Conservation (phyloP, 305 asterid species). For the Ilex paraguariensis region DNA sequence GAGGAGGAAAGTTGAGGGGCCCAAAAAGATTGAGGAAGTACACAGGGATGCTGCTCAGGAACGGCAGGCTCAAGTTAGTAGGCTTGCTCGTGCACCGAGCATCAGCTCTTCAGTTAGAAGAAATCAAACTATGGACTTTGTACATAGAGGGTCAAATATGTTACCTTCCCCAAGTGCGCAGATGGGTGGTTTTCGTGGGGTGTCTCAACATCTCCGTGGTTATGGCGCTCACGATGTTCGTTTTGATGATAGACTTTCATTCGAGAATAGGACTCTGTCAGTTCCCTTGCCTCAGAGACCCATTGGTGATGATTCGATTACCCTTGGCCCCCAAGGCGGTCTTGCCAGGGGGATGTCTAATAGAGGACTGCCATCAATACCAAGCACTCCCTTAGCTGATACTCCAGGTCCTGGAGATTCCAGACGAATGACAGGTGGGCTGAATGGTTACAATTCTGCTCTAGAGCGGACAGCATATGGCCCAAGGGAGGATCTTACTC, state of each 20-base stretch:
- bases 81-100: slow-evolving; percentile 43
- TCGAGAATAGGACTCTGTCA: slow-evolving; percentile 32
- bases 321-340: slow-evolving; percentile 97
- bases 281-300: slow-evolving; percentile 40
- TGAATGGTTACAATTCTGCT: slow-evolving; percentile 53
- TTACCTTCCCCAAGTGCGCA: slow-evolving; percentile 33
- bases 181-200: slow-evolving; percentile 30
- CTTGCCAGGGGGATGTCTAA: slow-evolving; percentile 90
- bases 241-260: slow-evolving; percentile 31
- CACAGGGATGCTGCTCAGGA: slow-evolving; percentile 61
- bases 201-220: slow-evolving; percentile 32
- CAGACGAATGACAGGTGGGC: slow-evolving; percentile 49
- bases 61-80: slow-evolving; percentile 40
- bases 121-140: slow-evolving; percentile 35
- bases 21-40: slow-evolving; percentile 50
- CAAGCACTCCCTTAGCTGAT: slow-evolving; percentile 33
- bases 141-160: slow-evolving; percentile 31
- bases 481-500: slow-evolving; percentile 57
- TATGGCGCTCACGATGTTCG: slow-evolving; percentile 41
- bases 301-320: slow-evolving; percentile 44
- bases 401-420: slow-evolving; percentile 40
- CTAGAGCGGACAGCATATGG: slow-evolving; percentile 49
- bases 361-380: slow-evolving; percentile 63
- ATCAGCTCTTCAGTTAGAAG: slow-evolving; percentile 36
- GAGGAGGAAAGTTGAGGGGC: slow-evolving; percentile 53